Base-by-base conservation (phyloP, 352 stramenopile species). In the Phytophthora rubi region DNA sequence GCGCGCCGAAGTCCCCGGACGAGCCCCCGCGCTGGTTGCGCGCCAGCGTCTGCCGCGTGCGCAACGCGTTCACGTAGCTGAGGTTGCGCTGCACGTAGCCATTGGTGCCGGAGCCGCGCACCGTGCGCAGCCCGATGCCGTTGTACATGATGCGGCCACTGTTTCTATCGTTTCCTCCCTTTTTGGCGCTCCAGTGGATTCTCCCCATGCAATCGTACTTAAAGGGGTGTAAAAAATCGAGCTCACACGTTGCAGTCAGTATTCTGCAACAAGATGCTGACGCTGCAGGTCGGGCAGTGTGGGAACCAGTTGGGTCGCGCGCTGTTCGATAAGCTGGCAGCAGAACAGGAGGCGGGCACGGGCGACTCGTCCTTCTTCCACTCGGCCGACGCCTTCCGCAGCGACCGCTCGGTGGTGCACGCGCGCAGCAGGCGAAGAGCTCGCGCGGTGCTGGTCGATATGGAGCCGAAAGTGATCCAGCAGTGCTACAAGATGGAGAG, bases 21-120 rank as follows among this genome's bases (percentile, higher is more conserved):
- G 18, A 48, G 2, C 53, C 58, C 18, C 65, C 59, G 45, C 74
- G 62, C 63, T 85, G 74, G 56, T 83, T 90, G 13, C 77, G 80
- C 54, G 68, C 63, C 48, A 91, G 73, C 59, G 65, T 88, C 69
- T 95, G 82, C 15, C 85, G 82, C 61, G 86, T 83, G 68, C 85
- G 84, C n/a, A 65, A 75, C 28, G 85, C 76, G 53, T 87, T 84
- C 60, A 97, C 86, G 59, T 91, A 83, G 77, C 86, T 92, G 32
- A 93, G 65, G 71, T 96, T 97, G 49, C 80, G 74, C 79, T 96
- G 89, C 56, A 96, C 89, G 64, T 97, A 96, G 48, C 90, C 90
- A 77, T 94, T 97, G 58, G 90, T 97, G 68, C 89, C 88, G 47
- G 88, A 95, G 62, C 90, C 90, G 58, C 90, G 89, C 65, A 93